Base-by-base conservation (phyloP, 495 filamentous ascomycete genomes). In the Penicillium lagena region DNA sequence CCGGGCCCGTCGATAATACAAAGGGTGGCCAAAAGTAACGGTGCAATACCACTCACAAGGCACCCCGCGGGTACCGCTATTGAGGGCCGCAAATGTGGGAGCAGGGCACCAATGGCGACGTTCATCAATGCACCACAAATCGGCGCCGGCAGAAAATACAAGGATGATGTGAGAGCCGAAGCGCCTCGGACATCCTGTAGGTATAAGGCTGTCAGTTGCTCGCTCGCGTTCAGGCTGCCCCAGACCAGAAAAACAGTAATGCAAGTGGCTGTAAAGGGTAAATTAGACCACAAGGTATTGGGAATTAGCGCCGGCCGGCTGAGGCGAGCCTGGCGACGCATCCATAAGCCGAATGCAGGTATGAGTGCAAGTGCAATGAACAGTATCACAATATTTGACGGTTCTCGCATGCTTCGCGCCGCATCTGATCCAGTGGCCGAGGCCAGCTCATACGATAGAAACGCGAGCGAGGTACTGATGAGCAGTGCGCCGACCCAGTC, bases 111-210 rank as follows among this genome's bases (percentile, higher is more conserved):
- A 13, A 69, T 73, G 12, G 65, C 40, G 14, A 77, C 35, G 52
- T 78, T 79, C 22, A 66, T 51, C 0, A 74, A 13, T 2, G 61
- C 28, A 7, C 73, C 76, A 1, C 64, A 49, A 12, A 78, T 46
- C 0, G 73, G 54, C 8, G 59, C 60, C 0, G 79, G 77, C 1
- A 81, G 49, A 42, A 80, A 72, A 10, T 72, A 68, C 7, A 80
- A 8, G 0, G 69, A 59, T n/a, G 70, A 39, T 29, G 66, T 52
- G 9, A 74, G 47, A 7, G 68, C 48, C 9, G 56, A 55, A 0
- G 57, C 38, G 4, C 37, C 29, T 30, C 57, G 55, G 4, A 67
- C 54, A 12, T 66, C 39, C 43, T 70, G 53, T 34, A 62, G 58
- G 53, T 54, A 56, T 31, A 52, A 41, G 10, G 42, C 43, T 7